These are phyloP conservation scores for Saccharomycopsis fibuligera DNA, from an alignment of 805 yeast species.

Conservation along the genomic window DNA sequence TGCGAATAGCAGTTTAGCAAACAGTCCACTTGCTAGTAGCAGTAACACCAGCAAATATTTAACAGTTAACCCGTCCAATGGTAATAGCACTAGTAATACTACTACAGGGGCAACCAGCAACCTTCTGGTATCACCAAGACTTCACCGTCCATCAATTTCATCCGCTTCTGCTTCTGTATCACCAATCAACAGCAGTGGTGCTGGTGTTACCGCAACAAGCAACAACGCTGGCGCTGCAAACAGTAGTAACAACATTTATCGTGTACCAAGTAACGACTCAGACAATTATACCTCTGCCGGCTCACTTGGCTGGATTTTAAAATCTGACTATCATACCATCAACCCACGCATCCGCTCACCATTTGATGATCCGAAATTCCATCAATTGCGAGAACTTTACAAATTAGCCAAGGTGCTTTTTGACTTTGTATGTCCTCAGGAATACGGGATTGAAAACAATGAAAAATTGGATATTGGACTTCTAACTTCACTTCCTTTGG, in stretches of 20 bases:
- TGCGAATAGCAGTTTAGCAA: background rate
- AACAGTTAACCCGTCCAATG: too few relatives aligned
- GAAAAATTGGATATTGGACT: constrained; percentile 95
- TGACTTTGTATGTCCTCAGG: constrained; percentile 98
- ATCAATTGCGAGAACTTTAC: constrained; percentile 80
- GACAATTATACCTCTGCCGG: constrained; percentile 38
- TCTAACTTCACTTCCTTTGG: constrained; percentile 87
- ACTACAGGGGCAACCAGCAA: too few relatives aligned
- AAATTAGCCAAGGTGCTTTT: constrained; percentile 86
- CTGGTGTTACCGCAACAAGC: background rate
- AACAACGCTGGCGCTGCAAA: background rate
- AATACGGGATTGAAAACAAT: constrained; percentile 91
- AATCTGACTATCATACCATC: constrained; percentile 30
- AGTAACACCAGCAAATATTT: too few relatives aligned
- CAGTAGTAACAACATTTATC: background rate
- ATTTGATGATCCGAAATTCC: constrained; percentile 76
- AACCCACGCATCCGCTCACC: constrained; percentile 32
- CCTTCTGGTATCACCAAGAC: too few relatives aligned
- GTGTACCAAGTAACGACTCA: constrained; percentile 9
- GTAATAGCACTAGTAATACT: background rate
- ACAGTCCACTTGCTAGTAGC: background rate
- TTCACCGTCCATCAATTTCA: too few relatives aligned
- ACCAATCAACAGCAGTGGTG: background rate
- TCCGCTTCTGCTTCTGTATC: background rate
- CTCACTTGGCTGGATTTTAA: constrained; percentile 68